Evolutionary conservation across 169 alveolate genomes (phyloP).

Genomic region (Plasmodium ovale): DNA sequence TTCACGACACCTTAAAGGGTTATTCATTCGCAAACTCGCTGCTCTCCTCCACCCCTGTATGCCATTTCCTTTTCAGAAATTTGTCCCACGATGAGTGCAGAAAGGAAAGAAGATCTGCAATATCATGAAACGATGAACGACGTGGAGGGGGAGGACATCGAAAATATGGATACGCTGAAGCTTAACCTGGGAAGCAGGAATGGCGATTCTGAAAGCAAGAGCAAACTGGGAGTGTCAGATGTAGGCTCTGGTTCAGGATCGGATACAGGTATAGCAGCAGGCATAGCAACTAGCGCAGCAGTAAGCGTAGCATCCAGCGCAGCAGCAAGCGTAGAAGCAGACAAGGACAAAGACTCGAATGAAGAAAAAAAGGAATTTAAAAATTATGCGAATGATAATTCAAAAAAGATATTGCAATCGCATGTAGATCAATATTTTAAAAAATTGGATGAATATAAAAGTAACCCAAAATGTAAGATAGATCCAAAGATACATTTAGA

Average conservation of each 20-base stretch:
- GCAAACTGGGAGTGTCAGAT: too few relatives aligned
- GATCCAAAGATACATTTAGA: constrained; percentile 25
- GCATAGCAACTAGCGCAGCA: background rate
- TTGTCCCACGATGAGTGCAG: background rate
- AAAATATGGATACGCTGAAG: constrained; percentile 11
- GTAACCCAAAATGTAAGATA: constrained; percentile 27
- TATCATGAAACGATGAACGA: constrained; percentile 33
- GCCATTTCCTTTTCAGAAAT: too few relatives aligned
- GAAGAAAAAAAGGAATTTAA: background rate
- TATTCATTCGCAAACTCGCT: background rate
- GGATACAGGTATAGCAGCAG: background rate
- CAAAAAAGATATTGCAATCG: constrained; percentile 7
- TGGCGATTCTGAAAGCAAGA: background rate
- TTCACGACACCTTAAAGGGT: too few relatives aligned
- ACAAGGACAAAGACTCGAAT: too few relatives aligned
- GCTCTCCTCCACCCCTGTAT: background rate
- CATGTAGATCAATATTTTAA: constrained; percentile 19
- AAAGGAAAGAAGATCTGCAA: background rate
- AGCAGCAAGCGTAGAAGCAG: background rate
- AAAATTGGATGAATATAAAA: constrained; percentile 13
- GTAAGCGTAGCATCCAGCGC: too few relatives aligned
- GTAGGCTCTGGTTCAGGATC: too few relatives aligned
- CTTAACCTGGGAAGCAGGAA: background rate
- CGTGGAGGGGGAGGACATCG: constrained; percentile 9
- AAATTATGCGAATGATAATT: background rate